These are phyloP conservation scores for Pichia heedii DNA, from an alignment of 805 yeast genomes.

Conservation along the genomic window DNA sequence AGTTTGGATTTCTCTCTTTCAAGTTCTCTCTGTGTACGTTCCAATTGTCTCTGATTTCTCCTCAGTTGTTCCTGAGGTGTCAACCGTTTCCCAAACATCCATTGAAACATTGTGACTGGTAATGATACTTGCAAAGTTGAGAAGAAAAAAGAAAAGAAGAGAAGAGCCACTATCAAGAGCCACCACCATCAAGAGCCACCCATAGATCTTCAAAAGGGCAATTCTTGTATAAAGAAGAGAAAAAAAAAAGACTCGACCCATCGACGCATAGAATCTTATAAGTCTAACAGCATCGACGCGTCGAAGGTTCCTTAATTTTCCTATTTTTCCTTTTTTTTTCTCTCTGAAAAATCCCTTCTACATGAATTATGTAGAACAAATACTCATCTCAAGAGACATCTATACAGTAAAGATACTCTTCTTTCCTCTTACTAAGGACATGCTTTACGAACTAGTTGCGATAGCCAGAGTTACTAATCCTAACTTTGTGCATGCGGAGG, in stretches of 20 bases:
- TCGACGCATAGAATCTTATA: no score
- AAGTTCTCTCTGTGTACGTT: constrained; percentile 87
- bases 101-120: constrained; percentile 47
- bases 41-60: constrained; percentile 91
- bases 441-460: constrained; percentile 88
- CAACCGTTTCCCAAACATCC: constrained; percentile 90
- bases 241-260: no score
- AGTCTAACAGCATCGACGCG: neutral
- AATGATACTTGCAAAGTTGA: no score
- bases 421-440: constrained; percentile 18
- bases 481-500: constrained; percentile 43
- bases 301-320: neutral
- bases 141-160: no score
- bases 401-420: no score
- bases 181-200: no score
- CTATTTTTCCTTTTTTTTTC: neutral
- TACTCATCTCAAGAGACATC: no score
- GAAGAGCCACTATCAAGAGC: no score
- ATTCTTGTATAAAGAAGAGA: no score
- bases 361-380: no score
- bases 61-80: constrained; percentile 94
- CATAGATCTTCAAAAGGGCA: no score
- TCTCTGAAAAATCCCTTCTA: no score
- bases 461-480: constrained; percentile 74
- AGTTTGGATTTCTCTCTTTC: constrained; percentile 80